These are phyloP conservation scores for Rosa persica DNA, from an alignment of 306 rosid species.

Conservation along the genomic window DNA sequence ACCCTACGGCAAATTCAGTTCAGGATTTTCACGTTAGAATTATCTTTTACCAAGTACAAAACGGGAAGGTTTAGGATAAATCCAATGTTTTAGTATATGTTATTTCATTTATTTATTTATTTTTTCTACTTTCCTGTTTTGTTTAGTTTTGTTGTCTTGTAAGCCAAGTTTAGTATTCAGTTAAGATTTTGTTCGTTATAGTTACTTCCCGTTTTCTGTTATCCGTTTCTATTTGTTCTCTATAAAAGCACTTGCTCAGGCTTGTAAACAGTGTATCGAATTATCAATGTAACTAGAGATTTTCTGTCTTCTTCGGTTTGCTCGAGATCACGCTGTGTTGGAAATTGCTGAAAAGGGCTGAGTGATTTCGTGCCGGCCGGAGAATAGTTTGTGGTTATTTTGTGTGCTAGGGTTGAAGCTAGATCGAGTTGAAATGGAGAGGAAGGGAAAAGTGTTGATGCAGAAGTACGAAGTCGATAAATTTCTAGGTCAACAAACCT, in stretches of 20 bases:
- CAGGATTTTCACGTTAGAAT: background rate
- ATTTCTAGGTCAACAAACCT: conserved; percentile 53
- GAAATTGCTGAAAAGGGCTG: background rate
- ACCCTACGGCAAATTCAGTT: too few relatives aligned
- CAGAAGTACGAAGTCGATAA: conserved; percentile 50
- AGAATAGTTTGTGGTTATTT: background rate
- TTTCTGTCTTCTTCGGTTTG: background rate
- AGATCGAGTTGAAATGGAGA: conserved; percentile 36
- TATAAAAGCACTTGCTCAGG: background rate
- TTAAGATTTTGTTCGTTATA: background rate
- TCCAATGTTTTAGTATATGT: background rate
- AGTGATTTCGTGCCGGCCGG: background rate
- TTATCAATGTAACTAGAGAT: background rate
- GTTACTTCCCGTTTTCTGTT: background rate
- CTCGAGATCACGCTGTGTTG: background rate
- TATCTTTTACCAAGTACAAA: background rate
- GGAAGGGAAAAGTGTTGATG: conserved; percentile 40
- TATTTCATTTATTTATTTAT: background rate
- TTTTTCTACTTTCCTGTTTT: background rate
- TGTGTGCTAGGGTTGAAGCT: background rate
- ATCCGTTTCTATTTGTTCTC: background rate
- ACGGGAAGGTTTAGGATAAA: background rate
- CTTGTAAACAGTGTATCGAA: background rate
- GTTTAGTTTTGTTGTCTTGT: background rate
- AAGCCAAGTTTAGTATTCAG: background rate